phyloP scores from a whole-genome alignment of 495 filamentous ascomycete genomes.

The Hypoxylon trugodes region DNA sequence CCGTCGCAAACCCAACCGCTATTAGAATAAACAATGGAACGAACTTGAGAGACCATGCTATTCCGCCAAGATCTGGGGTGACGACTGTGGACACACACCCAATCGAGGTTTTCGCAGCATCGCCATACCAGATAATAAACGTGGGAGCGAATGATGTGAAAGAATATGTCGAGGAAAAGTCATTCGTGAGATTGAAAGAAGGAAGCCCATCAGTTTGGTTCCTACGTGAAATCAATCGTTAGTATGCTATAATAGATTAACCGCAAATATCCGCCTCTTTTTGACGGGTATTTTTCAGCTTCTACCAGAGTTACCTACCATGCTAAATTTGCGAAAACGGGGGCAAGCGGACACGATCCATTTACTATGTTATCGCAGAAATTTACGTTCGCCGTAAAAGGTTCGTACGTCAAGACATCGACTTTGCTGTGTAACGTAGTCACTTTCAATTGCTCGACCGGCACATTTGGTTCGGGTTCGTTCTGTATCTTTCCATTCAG shows the following conservation, averaged over 20 bases:
- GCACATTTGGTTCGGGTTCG: conserved; percentile 55
- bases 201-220: conserved; percentile 58
- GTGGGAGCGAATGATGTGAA: conserved; percentile 81
- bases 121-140: conserved; percentile 77
- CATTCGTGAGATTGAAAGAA: conserved; percentile 77
- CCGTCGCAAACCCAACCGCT: conserved; percentile 80
- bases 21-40: conserved; percentile 80
- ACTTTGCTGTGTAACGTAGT: conserved; percentile 76
- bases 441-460: conserved; percentile 58
- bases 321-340: conserved; percentile 69
- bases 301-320: conserved; percentile 54
- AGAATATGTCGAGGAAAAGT: conserved; percentile 81
- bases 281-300: not conserved
- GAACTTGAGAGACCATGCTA: conserved; percentile 76
- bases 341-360: conserved; percentile 76
- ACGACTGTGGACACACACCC: conserved; percentile 82
- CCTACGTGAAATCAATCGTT: conserved; percentile 9
- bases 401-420: conserved; percentile 76
- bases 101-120: conserved; percentile 65
- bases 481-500: conserved; percentile 81
- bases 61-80: conserved; percentile 75
- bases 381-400: conserved; percentile 59
- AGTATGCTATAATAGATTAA: conserved; percentile 6
- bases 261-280: not conserved
- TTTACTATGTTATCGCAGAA: conserved; percentile 74